A percentile compares a stretch with the other conserved stretches of the same genome.
These are phyloP conservation scores for Pyrenophora tritici-repentis DNA, from an alignment of 2,329 filamentous ascomycete species.

Conservation along the genomic window DNA sequence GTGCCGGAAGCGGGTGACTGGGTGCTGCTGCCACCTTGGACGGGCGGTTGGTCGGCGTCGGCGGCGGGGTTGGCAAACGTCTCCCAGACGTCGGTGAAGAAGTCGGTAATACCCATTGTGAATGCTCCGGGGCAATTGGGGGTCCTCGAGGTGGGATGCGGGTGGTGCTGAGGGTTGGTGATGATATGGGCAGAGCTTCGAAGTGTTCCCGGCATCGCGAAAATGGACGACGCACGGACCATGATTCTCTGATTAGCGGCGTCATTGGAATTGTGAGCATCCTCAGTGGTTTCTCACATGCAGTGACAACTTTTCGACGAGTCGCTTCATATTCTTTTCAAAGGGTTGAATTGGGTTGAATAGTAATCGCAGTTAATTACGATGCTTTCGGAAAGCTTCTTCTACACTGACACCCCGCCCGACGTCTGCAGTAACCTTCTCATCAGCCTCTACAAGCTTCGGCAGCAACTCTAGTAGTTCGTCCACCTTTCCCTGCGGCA, in stretches of 20 bases:
- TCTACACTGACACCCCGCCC: constrained; percentile 63
- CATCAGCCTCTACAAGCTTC: constrained; percentile 49
- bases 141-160: constrained; percentile 23
- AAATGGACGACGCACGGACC: constrained; percentile 23
- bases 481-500: constrained; percentile 65
- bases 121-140: constrained; percentile 41
- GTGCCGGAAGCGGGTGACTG: constrained; percentile 49
- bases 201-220: constrained; percentile 27
- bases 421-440: constrained; percentile 62
- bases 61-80: constrained; percentile 60
- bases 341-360: not conserved
- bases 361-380: constrained; percentile 20
- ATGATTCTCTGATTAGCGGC: constrained; percentile 22
- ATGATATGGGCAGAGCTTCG: constrained; percentile 26
- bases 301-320: not conserved
- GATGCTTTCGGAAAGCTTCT: constrained; percentile 68
- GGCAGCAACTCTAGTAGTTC: constrained; percentile 65
- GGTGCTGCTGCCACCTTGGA: constrained; percentile 48
- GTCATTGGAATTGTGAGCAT: constrained; percentile 28
- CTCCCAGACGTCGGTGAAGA: constrained; percentile 67
- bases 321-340: not conserved
- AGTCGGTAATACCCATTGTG: constrained; percentile 67
- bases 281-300: constrained; percentile 23
- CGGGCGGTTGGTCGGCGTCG: constrained; percentile 50
- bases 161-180: constrained; percentile 18